Conservation (phyloP, 306 rosid species). For the Senna siamea region DNA sequence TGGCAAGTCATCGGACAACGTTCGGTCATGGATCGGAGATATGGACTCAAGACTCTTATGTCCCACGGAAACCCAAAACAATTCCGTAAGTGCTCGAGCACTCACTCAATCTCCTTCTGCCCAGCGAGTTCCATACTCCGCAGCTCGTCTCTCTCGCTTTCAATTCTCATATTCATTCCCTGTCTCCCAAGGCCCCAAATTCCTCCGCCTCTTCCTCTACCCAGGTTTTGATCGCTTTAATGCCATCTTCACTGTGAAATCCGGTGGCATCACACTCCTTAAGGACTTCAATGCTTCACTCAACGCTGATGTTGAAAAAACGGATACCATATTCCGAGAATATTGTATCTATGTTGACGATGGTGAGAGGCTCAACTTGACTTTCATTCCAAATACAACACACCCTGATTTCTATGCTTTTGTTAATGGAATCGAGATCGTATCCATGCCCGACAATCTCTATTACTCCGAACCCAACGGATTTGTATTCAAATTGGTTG, state of each 20-base stretch:
- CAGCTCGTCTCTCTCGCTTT: constrained; percentile 38
- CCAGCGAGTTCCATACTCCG: constrained; percentile 20
- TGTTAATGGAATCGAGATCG: constrained; percentile 54
- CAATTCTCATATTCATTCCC: constrained; percentile 57
- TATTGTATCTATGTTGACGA: constrained; percentile 36
- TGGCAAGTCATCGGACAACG: constrained; percentile 25
- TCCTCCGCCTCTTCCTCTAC: constrained; percentile 50
- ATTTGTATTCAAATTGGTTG: not conserved
- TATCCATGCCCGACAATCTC: constrained; percentile 60
- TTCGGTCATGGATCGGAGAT: constrained; percentile 45
- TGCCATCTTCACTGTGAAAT: constrained; percentile 43
- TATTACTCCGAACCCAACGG: constrained; percentile 22
- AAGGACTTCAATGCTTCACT: constrained; percentile 49
- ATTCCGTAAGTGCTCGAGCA: not conserved
- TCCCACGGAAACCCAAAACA: not conserved
- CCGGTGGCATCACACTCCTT: constrained; percentile 36
- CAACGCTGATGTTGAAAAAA: not conserved
- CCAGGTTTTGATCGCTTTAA: constrained; percentile 35
- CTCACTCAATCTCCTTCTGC: constrained; percentile 21
- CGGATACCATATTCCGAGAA: constrained; percentile 17
- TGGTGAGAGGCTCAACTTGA: constrained; percentile 32
- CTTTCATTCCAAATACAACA: constrained; percentile 38
- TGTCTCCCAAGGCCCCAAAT: constrained; percentile 41
- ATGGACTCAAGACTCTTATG: constrained; percentile 26
- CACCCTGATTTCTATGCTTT: constrained; percentile 41